phyloP scores from a whole-genome alignment of 139 green algal species.

The Asterochloris sp. region DNA sequence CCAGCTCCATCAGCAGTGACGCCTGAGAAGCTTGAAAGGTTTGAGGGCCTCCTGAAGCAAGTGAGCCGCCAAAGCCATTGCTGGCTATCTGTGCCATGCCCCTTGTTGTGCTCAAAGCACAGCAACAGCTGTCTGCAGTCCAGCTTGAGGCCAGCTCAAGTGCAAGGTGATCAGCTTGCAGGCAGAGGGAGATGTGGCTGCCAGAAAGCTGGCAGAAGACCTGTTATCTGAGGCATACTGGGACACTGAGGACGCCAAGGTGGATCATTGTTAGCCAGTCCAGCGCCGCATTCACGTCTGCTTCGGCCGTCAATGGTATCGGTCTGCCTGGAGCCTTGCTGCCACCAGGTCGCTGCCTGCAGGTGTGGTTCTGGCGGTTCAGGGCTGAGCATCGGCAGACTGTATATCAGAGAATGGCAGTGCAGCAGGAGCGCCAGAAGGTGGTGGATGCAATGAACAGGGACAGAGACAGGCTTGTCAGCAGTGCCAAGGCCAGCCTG shows the following conservation, averaged over 20 bases:
- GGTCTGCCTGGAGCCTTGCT: neutral
- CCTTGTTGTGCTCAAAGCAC: too few species aligned
- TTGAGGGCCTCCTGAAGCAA: slow-evolving; percentile 18
- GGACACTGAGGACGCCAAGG: slow-evolving; percentile 23
- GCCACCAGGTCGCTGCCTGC: neutral
- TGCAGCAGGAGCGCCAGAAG: slow-evolving; percentile 14
- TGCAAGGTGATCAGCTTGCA: neutral
- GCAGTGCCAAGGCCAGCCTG: slow-evolving; percentile 38
- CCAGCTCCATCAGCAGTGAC: slow-evolving; percentile 37
- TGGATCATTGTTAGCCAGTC: neutral
- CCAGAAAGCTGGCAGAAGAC: neutral
- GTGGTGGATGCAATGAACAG: slow-evolving; percentile 14
- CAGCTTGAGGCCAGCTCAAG: neutral
- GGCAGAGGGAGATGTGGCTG: neutral
- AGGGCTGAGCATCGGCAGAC: slow-evolving; percentile 18
- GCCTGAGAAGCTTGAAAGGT: slow-evolving; percentile 28
- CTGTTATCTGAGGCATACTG: neutral
- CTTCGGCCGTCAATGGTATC: too few species aligned
- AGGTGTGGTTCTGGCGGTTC: slow-evolving; percentile 57
- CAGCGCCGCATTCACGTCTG: neutral
- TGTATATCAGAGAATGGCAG: neutral
- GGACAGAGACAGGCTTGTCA: slow-evolving; percentile 17
- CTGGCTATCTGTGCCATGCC: neutral
- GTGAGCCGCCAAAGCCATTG: neutral
- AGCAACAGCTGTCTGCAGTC: neutral